A percentile compares a stretch with the other conserved stretches of the same genome.
Conservation (phyloP, 441 rosid genomes). For the Corymbia calophylla region DNA sequence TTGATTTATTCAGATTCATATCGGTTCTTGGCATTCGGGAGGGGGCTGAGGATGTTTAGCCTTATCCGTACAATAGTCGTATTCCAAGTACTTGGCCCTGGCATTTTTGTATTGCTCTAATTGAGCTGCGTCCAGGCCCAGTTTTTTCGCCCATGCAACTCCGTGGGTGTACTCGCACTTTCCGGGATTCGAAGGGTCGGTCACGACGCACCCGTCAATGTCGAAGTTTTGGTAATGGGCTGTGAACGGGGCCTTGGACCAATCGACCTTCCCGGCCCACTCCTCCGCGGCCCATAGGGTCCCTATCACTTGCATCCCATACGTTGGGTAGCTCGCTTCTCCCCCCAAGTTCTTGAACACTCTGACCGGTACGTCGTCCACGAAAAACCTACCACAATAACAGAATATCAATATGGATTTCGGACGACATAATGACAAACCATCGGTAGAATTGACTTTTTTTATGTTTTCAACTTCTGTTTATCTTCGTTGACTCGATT, state of each 20-base stretch:
- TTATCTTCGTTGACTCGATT: too few relatives aligned
- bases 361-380: constrained; percentile 23
- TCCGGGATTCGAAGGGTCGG: neutral
- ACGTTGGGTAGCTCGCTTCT: constrained; percentile 13
- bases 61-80: constrained; percentile 25
- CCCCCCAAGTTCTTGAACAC: constrained; percentile 12
- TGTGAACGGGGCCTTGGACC: constrained; percentile 16
- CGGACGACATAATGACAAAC: neutral
- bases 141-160: neutral
- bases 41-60: constrained; percentile 1
- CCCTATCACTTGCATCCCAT: constrained; percentile 25
- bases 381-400: constrained; percentile 16
- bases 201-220: constrained; percentile 22
- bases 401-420: neutral
- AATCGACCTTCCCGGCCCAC: constrained; percentile 8
- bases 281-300: constrained; percentile 6
- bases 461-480: neutral
- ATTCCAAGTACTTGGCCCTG: constrained; percentile 13
- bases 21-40: neutral
- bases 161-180: constrained; percentile 9
- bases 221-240: constrained; percentile 21
- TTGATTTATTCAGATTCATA: neutral
- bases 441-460: neutral
- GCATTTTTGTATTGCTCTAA: constrained; percentile 1
- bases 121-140: constrained; percentile 16